Base-by-base conservation (phyloP, 345 rosid species). In the Populus nigra region DNA sequence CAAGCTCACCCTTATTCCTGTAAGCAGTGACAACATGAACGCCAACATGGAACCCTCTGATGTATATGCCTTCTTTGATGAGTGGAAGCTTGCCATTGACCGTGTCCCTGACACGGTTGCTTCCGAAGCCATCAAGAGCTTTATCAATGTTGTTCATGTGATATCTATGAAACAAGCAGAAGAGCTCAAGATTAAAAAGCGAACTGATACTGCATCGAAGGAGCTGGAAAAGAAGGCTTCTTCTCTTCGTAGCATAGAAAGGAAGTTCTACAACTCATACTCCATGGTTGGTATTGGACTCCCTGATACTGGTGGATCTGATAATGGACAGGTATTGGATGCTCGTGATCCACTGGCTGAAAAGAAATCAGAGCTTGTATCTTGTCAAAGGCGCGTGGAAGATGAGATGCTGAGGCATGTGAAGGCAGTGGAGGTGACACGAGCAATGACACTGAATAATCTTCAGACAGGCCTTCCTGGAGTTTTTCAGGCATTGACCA, bases 61-160 rank as follows among this genome's bases (percentile, higher is more conserved):
- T 22, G 90, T 75, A 8, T 91, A 80, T 80, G 83, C 87, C 38
- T 96, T 96, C 82, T 94, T 88, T 18, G 99, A 96, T 25, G 99
- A 93, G 82, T 96, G 99, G 99, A 96, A 94, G 87, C 91, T 81
- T 50, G 90, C 97, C 38, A 91, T 96, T 27, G 99, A 92, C 49
- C 91, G 93, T 17, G 97, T 96, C 38, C 99, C 99, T 0, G 99
- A 96, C 82, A 91, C 94, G 1, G 99, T 96, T 18, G 98, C 97
- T 77, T 96, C 99, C 1, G 99, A 90, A 86, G 99, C 99, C 76
- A 96, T 96, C 86, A 96, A 92, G 87, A 96, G 99, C 89, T 93
- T 96, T 68, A 86, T 92, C 83, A 89, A 89, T 2, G 90, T 96
- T 49, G 94, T 96, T 45, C 95, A 88, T 22, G 99, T 80, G 83